Conservation (phyloP, 768 basidiomycete species). For the Pholiota molesta region DNA sequence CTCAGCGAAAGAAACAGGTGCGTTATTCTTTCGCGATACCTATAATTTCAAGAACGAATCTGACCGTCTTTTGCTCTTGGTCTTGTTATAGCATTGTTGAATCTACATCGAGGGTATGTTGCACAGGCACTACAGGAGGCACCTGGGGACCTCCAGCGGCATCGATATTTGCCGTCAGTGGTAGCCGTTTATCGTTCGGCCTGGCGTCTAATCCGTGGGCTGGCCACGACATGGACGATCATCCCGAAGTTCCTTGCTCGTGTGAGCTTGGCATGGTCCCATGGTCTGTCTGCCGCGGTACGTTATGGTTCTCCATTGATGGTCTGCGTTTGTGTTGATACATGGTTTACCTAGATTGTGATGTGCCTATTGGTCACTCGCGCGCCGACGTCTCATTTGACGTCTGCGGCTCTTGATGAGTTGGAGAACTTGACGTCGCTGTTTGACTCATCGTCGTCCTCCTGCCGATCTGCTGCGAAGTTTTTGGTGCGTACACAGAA, state of each 20-base stretch:
- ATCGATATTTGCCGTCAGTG: slow-evolving; percentile 69
- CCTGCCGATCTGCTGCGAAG: slow-evolving; percentile 47
- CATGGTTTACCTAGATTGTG: slow-evolving; percentile 45
- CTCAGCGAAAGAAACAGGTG: slow-evolving; percentile 54
- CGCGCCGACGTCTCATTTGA: slow-evolving; percentile 51
- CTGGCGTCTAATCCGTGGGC: slow-evolving; percentile 60
- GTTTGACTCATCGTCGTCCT: slow-evolving; percentile 50
- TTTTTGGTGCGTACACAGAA: slow-evolving; percentile 38
- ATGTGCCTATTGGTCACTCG: slow-evolving; percentile 58
- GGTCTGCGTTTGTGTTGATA: background rate
- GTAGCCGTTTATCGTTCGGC: slow-evolving; percentile 74
- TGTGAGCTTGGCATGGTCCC: slow-evolving; percentile 63
- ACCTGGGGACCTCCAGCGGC: slow-evolving; percentile 57
- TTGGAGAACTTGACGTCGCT: slow-evolving; percentile 45
- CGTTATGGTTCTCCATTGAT: slow-evolving; percentile 23
- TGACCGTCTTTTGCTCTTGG: background rate
- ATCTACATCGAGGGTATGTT: slow-evolving; percentile 70
- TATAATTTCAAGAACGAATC: background rate
- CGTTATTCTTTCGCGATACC: background rate
- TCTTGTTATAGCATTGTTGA: slow-evolving; percentile 50
- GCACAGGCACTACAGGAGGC: slow-evolving; percentile 65
- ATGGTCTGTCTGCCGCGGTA: slow-evolving; percentile 66
- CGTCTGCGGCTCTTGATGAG: slow-evolving; percentile 49
- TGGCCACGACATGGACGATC: slow-evolving; percentile 44
- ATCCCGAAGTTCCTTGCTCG: slow-evolving; percentile 47